Conservation (phyloP, 2,329 filamentous ascomycete genomes). For the Claviceps maximensis region DNA sequence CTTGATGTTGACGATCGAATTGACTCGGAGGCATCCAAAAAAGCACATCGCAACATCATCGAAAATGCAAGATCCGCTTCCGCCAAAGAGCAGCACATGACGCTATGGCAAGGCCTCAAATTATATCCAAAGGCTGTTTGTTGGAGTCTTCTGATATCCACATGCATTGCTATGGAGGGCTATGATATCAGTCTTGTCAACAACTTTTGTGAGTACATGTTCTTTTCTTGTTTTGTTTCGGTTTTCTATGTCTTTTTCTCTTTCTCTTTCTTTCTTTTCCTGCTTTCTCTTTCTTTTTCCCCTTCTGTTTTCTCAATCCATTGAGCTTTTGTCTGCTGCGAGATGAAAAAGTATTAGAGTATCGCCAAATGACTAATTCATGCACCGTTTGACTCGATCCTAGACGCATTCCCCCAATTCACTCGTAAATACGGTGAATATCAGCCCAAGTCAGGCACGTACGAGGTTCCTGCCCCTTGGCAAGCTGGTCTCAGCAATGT, state of each 20-base stretch:
- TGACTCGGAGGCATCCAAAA: conserved; percentile 13
- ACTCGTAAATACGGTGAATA: conserved; percentile 42
- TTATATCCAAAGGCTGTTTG: conserved; percentile 77
- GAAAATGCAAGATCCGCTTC: conserved; percentile 30
- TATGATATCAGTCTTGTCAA: conserved; percentile 73
- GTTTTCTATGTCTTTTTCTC: too few relatives aligned
- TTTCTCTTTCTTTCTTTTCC: background rate
- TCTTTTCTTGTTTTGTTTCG: background rate
- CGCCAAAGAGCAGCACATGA: conserved; percentile 56
- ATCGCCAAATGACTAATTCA: background rate
- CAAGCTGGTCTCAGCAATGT: conserved; percentile 47
- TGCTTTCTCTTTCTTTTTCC: too few relatives aligned
- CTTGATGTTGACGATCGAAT: conserved; percentile 9
- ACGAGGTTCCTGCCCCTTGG: conserved; percentile 47
- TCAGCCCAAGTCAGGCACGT: conserved; percentile 27
- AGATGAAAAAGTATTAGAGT: background rate
- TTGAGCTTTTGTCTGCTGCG: background rate
- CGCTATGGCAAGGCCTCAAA: conserved; percentile 59
- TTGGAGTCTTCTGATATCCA: conserved; percentile 80
- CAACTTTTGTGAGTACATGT: conserved; percentile 50
- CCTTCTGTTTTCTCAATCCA: too few relatives aligned
- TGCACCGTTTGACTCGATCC: conserved; percentile 4
- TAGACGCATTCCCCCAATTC: conserved; percentile 42
- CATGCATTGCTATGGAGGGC: conserved; percentile 83
- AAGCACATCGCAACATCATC: conserved; percentile 18